Evolutionary conservation across 2,329 filamentous ascomycete species (phyloP), one percentile per base, ranked within the genome.

Genomic region (Cytospora schulzeri): DNA sequence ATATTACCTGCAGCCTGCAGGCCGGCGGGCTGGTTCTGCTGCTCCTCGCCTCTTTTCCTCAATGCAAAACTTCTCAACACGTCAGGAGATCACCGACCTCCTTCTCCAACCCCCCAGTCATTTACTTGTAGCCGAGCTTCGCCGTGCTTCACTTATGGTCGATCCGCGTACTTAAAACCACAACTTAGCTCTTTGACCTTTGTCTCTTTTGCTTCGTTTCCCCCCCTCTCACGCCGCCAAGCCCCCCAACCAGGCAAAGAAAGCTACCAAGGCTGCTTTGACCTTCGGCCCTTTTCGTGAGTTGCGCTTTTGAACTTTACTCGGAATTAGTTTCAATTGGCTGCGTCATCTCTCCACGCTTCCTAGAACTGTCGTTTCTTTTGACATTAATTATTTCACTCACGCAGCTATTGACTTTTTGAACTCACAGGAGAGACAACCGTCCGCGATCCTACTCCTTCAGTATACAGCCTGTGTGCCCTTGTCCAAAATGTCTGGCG

Each of bases 401-500:
- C n/a, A 15, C 1, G 35, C 50, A 33, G 28, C 48, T 19, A 26
- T 26, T 33, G 50, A 62, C 11, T 41, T 29, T 14, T 31, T 5
- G 24, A 28, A 38, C 61, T 45, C 19, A 58, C 61, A 17, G 22
- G 17, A 26, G 19, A 50, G 17, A 8, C 28, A 51, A 29, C 29
- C 31, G 31, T 41, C 52, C 50, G 17, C 58, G 29, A 58, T 57
- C 57, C 54, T n/a, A 55, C 29, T 52, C n/a, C 24, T 61, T 62
- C 28, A 62, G n/a, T 54, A 54, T 33, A 14, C 35, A 55, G 26
- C 22, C 26, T 50, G 33, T 17, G 28, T 41, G 14, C 12, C 28
- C 57, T 54, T 41, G 22, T 62, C 12, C 67, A 68, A 60, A 57
- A 85, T 85, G 83, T 78, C 79, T 66, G 75, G 72, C 73, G 79